These are phyloP conservation scores for Gloeophyllum trabeum DNA, from an alignment of 768 basidiomycete genomes.

Conservation along the genomic window DNA sequence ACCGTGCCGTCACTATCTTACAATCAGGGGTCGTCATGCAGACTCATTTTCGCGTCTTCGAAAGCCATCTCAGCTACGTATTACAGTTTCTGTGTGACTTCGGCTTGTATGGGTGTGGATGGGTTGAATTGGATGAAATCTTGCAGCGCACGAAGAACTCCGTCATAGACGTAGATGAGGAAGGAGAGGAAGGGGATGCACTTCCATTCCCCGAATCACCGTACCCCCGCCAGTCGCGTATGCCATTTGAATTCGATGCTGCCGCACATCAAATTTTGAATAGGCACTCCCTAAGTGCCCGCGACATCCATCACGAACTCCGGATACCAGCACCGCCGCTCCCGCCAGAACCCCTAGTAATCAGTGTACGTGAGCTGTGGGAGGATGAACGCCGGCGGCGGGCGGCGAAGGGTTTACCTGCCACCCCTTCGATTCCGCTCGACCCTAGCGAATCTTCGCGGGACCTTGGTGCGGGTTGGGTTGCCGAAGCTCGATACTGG, in stretches of 20 bases:
- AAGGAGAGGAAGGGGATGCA: slow-evolving; percentile 15
- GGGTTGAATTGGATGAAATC: slow-evolving; percentile 65
- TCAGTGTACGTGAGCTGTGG: slow-evolving; percentile 90
- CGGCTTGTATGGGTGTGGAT: slow-evolving; percentile 89
- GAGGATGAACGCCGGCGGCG: slow-evolving; percentile 86
- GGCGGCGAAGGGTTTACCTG: slow-evolving; percentile 48
- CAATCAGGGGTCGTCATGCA: slow-evolving; percentile 77
- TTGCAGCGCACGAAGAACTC: slow-evolving; percentile 39
- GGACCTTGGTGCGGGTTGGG: slow-evolving; percentile 50
- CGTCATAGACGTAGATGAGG: slow-evolving; percentile 22
- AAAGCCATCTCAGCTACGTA: slow-evolving; percentile 81
- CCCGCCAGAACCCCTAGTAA: slow-evolving; percentile 64
- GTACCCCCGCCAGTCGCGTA: slow-evolving; percentile 54
- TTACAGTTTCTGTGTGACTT: slow-evolving; percentile 95
- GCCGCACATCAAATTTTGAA: slow-evolving; percentile 80
- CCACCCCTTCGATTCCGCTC: slow-evolving; percentile 63
- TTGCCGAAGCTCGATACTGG: slow-evolving; percentile 67
- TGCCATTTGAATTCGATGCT: slow-evolving; percentile 76
- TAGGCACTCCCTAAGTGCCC: slow-evolving; percentile 48
- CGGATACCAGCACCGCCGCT: slow-evolving; percentile 42
- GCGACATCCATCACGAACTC: slow-evolving; percentile 59
- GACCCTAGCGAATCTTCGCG: slow-evolving; percentile 58
- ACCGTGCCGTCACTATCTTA: slow-evolving; percentile 64
- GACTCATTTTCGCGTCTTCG: slow-evolving; percentile 70
- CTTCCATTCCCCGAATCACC: slow-evolving; percentile 28